Conservation (phyloP, 805 yeast genomes). For the Wickerhamiella nectarea region DNA sequence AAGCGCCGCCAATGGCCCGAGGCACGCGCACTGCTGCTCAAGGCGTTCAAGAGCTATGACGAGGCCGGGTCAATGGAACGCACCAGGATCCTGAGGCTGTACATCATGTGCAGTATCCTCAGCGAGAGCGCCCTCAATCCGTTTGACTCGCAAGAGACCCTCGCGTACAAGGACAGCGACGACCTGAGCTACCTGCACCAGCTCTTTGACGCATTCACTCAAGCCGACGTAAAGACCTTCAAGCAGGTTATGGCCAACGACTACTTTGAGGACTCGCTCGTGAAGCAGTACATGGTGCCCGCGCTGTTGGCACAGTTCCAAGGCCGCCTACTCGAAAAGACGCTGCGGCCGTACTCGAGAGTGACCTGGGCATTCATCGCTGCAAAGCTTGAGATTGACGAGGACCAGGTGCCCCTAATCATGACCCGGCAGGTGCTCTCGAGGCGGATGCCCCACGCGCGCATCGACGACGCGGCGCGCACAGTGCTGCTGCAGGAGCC, state of each 20-base stretch:
- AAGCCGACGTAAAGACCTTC: slow-evolving; percentile 17
- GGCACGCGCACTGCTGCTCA: slow-evolving; percentile 43
- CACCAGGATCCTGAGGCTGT: slow-evolving; percentile 43
- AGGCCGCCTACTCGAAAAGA: slow-evolving; percentile 20
- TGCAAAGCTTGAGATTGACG: slow-evolving; percentile 15
- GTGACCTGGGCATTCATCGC: slow-evolving; percentile 22
- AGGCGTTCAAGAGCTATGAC: slow-evolving; percentile 45
- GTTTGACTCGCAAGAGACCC: slow-evolving; percentile 59
- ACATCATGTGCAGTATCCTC: slow-evolving; percentile 47
- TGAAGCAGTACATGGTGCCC: slow-evolving; percentile 1
- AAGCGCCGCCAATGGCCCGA: slow-evolving; percentile 37
- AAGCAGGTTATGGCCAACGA: slow-evolving; percentile 7
- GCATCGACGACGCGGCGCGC: slow-evolving; percentile 19
- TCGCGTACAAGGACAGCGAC: slow-evolving; percentile 32
- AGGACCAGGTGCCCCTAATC: slow-evolving; percentile 15
- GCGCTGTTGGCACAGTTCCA: slow-evolving; percentile 19
- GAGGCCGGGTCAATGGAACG: slow-evolving; percentile 55
- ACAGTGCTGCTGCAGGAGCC: background rate
- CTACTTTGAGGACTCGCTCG: background rate
- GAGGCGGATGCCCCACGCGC: slow-evolving; percentile 19
- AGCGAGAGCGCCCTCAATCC: slow-evolving; percentile 50
- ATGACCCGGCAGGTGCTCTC: slow-evolving; percentile 22
- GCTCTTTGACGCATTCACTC: slow-evolving; percentile 27
- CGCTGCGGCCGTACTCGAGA: slow-evolving; percentile 23
- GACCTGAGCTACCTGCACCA: slow-evolving; percentile 22